These are phyloP conservation scores for Thelonectria olida DNA, from an alignment of 2,329 filamentous ascomycete species.

Conservation along the genomic window DNA sequence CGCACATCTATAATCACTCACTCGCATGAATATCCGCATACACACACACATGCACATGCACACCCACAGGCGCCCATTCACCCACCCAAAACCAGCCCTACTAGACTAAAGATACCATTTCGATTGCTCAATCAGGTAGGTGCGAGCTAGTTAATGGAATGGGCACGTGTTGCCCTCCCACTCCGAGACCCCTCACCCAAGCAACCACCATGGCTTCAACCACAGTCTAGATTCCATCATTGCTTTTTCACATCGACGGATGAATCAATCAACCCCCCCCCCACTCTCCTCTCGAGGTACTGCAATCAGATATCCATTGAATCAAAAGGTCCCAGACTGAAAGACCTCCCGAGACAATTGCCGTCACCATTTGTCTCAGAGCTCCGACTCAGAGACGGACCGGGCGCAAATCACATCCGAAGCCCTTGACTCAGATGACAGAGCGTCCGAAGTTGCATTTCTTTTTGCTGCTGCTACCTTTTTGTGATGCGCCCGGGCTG, in stretches of 20 bases:
- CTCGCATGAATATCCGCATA: background rate
- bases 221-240: too few species aligned
- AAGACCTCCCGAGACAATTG: constrained; percentile 9
- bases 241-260: too few species aligned
- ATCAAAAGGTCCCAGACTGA: background rate
- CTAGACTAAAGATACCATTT: background rate
- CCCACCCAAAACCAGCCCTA: constrained; percentile 13
- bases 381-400: background rate
- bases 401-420: background rate
- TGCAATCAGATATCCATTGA: background rate
- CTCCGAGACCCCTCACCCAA: constrained; percentile 8
- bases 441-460: background rate
- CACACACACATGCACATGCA: too few species aligned
- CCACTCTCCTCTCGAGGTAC: background rate
- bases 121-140: constrained; percentile 19
- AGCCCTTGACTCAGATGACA: background rate
- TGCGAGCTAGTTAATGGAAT: constrained; percentile 20
- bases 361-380: constrained; percentile 17
- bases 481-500: constrained; percentile 3
- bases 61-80: too few species aligned
- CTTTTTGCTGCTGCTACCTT: constrained; percentile 1
- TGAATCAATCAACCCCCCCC: background rate
- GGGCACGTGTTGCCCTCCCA: constrained; percentile 22
- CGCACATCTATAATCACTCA: background rate
- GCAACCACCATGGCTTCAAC: background rate